phyloP scores from a whole-genome alignment of 2,329 filamentous ascomycete species.

The Tricladium varicosporioides region DNA sequence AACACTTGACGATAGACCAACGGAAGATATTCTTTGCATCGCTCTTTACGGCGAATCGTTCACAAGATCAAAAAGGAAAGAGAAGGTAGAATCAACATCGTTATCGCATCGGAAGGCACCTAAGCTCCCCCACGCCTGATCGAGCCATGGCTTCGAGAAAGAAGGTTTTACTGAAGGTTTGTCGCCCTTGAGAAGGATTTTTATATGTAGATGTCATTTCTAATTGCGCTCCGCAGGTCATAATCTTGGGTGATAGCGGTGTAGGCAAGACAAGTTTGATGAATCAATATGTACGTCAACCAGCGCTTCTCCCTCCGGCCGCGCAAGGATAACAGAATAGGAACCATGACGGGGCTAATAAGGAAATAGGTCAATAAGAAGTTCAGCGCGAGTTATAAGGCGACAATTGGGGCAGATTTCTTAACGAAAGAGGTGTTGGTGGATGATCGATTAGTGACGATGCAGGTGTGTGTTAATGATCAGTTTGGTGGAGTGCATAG shows the following conservation, averaged over 20 bases:
- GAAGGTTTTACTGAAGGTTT: slow-evolving; percentile 68
- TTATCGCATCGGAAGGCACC: slow-evolving; percentile 21
- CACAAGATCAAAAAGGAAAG: neutral
- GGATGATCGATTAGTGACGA: slow-evolving; percentile 94
- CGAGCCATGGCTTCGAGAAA: slow-evolving; percentile 55
- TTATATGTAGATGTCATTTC: neutral
- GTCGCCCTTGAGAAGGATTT: slow-evolving; percentile 7
- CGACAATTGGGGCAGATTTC: slow-evolving; percentile 98
- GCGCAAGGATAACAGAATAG: neutral
- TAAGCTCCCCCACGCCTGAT: slow-evolving; percentile 2
- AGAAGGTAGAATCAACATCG: slow-evolving; percentile 6
- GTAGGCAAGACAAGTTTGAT: slow-evolving; percentile 99
- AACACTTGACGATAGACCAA: neutral
- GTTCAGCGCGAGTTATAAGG: slow-evolving; percentile 99
- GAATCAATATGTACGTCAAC: slow-evolving; percentile 95
- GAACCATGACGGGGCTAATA: slow-evolving; percentile 15
- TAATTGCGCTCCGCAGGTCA: slow-evolving; percentile 62
- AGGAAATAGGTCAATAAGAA: slow-evolving; percentile 92
- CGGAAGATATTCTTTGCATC: neutral
- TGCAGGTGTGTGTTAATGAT: slow-evolving; percentile 71
- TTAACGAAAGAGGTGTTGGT: slow-evolving; percentile 96
- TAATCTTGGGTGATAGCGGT: slow-evolving; percentile 97
- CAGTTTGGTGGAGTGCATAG: neutral
- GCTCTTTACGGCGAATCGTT: neutral
- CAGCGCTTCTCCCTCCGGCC: slow-evolving; percentile 3